phyloP scores from a whole-genome alignment of 805 yeast species.

The Naumovozyma baii region DNA sequence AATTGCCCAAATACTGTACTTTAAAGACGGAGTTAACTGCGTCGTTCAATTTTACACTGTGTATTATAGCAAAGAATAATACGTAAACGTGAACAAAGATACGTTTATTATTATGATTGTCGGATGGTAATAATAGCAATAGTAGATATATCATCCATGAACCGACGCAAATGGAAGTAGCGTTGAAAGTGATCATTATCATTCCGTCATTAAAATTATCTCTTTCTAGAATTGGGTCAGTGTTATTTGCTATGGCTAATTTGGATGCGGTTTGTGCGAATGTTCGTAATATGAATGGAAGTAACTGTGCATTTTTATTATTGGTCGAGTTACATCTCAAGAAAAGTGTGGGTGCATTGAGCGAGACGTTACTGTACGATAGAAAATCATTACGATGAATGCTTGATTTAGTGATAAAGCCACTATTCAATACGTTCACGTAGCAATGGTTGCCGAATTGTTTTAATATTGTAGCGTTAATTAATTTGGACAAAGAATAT shows the following conservation, averaged over 20 bases:
- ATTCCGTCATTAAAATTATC: constrained; percentile 34
- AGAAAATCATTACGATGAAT: neutral
- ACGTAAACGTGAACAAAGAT: constrained; percentile 47
- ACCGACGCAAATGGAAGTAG: constrained; percentile 46
- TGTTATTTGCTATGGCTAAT: neutral
- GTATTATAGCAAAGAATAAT: constrained; percentile 43
- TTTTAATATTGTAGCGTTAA: constrained; percentile 5
- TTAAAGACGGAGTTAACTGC: constrained; percentile 37
- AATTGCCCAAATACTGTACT: constrained; percentile 42
- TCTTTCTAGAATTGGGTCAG: constrained; percentile 10
- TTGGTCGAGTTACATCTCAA: constrained; percentile 8
- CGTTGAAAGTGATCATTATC: constrained; percentile 40
- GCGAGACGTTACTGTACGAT: constrained; percentile 6
- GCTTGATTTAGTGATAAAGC: constrained; percentile 7
- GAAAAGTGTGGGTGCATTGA: constrained; percentile 15
- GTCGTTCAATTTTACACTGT: constrained; percentile 42
- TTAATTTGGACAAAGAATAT: constrained; percentile 6
- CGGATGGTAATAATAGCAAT: constrained; percentile 40
- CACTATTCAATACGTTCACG: constrained; percentile 12
- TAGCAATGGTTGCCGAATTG: constrained; percentile 9
- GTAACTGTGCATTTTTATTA: neutral
- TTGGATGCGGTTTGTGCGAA: neutral
- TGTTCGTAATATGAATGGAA: neutral
- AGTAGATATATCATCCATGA: constrained; percentile 64
- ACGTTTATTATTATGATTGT: constrained; percentile 42